phyloP scores from a whole-genome alignment of 1,139 yeast genomes.

The Pichia sp. region DNA sequence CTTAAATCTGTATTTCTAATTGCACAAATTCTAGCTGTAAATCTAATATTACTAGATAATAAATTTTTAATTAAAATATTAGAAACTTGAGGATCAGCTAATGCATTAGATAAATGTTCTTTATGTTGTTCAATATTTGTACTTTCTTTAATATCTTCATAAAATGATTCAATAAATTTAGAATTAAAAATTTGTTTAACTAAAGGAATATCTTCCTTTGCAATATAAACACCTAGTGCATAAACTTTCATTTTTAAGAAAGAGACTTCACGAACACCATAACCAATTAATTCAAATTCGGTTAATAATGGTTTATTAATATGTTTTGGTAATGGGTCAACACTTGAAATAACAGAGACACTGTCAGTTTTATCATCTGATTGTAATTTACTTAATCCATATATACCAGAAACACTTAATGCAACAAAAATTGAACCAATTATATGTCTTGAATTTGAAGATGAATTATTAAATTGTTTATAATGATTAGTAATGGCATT shows the following conservation, averaged over 20 bases:
- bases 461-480: no score
- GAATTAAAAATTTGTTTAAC: slow-evolving; percentile 43
- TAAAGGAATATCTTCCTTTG: slow-evolving; percentile 46
- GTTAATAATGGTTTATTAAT: slow-evolving; percentile 26
- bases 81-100: slow-evolving; percentile 53
- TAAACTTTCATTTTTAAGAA: slow-evolving; percentile 80
- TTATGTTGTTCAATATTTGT: slow-evolving; percentile 27
- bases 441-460: no score
- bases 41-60: slow-evolving; percentile 52
- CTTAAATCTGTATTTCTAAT: slow-evolving; percentile 81
- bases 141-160: slow-evolving; percentile 19
- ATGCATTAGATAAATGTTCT: slow-evolving; percentile 51
- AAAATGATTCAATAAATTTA: slow-evolving; percentile 30
- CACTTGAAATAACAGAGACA: slow-evolving; percentile 39
- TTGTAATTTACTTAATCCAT: not conserved
- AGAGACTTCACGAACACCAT: slow-evolving; percentile 78
- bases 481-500: no score
- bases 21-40: slow-evolving; percentile 75
- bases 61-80: slow-evolving; percentile 48
- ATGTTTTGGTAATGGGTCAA: slow-evolving; percentile 45
- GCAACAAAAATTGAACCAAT: no score
- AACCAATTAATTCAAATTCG: slow-evolving; percentile 54
- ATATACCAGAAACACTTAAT: no score
- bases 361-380: slow-evolving; percentile 3
- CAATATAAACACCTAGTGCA: slow-evolving; percentile 75